Evolutionary conservation across 495 filamentous ascomycete species (phyloP).

Genomic region (Trichocladium uniseriatum): DNA sequence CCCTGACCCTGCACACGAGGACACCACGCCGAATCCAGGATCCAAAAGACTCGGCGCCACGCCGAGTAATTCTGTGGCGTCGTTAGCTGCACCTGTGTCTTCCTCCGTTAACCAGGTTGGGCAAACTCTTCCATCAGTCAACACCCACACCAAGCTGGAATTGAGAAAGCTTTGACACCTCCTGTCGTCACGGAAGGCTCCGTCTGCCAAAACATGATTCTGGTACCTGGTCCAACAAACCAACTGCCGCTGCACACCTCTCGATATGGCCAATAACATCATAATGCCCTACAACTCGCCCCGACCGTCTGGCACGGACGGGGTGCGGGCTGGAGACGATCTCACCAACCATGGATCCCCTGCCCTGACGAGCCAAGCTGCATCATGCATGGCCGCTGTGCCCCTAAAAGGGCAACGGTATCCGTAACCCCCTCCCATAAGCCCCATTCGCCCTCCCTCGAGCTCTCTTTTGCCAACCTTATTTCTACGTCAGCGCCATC

Average conservation of each 20-base stretch:
- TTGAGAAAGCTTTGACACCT: too few species aligned
- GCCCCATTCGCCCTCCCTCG: not conserved
- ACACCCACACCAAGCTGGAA: too few species aligned
- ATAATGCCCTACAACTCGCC: not conserved
- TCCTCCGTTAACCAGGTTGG: not conserved
- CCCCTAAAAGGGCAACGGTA: not conserved
- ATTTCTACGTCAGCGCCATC: not conserved
- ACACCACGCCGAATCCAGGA: not conserved
- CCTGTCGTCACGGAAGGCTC: too few species aligned
- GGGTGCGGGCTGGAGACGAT: too few species aligned
- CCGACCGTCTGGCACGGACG: too few species aligned
- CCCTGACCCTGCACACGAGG: too few species aligned
- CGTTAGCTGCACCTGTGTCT: slow-evolving; percentile 3
- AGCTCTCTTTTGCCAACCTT: slow-evolving; percentile 3
- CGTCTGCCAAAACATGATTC: too few species aligned
- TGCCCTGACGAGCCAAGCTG: not conserved
- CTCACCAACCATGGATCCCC: not conserved
- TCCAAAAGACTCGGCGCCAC: slow-evolving; percentile 3
- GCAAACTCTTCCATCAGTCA: not conserved
- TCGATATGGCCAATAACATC: slow-evolving; percentile 1
- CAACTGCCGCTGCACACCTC: too few species aligned
- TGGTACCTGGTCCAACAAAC: too few species aligned
- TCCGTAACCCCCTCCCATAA: slow-evolving; percentile 6
- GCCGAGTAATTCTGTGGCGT: slow-evolving; percentile 5
- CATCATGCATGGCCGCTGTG: too few species aligned